These are phyloP conservation scores for Pichia nanzhaoensis DNA, from an alignment of 805 yeast genomes.

Conservation along the genomic window DNA sequence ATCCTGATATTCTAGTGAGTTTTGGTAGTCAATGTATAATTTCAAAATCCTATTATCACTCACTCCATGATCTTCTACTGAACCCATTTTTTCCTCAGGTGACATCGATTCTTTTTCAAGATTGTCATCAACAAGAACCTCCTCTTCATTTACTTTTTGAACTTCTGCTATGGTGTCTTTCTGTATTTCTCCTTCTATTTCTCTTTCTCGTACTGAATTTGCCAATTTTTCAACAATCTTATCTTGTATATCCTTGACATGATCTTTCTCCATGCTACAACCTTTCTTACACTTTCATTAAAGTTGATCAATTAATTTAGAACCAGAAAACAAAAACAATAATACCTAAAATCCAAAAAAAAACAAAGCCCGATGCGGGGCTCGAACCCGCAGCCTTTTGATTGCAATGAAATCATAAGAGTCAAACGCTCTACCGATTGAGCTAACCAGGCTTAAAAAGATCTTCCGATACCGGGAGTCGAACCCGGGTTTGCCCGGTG, in stretches of 20 bases:
- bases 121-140: too few species aligned
- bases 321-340: neutral
- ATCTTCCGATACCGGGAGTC: slow-evolving; percentile 36
- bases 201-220: neutral
- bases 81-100: neutral
- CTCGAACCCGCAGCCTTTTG: neutral
- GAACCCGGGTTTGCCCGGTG: slow-evolving; percentile 40
- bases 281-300: too few species aligned
- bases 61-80: neutral
- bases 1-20: neutral
- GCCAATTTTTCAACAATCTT: too few species aligned
- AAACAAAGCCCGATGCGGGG: neutral
- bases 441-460: neutral
- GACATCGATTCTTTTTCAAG: too few species aligned
- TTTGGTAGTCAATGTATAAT: neutral
- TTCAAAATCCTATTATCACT: neutral
- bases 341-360: neutral
- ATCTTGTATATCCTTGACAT: neutral
- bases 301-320: too few species aligned
- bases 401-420: neutral
- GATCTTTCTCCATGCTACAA: neutral
- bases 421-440: neutral
- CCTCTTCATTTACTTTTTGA: neutral
- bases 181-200: neutral
- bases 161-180: neutral